phyloP scores from a whole-genome alignment of 2,329 filamentous ascomycete species.

The Monilinia fructigena region DNA sequence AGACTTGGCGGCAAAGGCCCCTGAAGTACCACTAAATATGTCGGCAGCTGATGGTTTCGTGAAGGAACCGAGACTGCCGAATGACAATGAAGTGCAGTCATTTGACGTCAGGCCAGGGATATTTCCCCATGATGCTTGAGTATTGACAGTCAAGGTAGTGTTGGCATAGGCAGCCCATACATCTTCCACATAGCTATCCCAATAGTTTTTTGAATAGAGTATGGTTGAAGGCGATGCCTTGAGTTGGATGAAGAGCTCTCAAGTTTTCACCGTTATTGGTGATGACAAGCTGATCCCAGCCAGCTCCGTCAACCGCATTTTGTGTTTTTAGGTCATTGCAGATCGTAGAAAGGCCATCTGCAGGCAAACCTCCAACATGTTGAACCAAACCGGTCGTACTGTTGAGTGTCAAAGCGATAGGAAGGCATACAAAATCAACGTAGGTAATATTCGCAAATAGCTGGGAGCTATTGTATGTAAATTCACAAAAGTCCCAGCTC shows the following conservation, averaged over 20 bases:
- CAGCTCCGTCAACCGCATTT: conserved; percentile 52
- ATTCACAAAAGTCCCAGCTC: conserved; percentile 67
- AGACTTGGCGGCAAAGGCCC: conserved; percentile 50
- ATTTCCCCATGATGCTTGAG: conserved; percentile 59
- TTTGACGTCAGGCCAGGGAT: conserved; percentile 45
- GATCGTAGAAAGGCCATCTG: conserved; percentile 56
- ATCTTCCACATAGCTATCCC: conserved; percentile 46
- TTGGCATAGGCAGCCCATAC: conserved; percentile 45
- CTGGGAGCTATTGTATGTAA: conserved; percentile 60
- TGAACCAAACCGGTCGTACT: conserved; percentile 45
- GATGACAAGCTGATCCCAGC: conserved; percentile 57
- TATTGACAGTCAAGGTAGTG: conserved; percentile 57
- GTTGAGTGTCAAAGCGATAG: conserved; percentile 54
- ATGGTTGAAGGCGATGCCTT: conserved; percentile 42
- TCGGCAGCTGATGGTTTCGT: conserved; percentile 56
- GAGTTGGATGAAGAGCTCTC: conserved; percentile 46
- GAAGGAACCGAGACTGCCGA: conserved; percentile 51
- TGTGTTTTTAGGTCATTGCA: conserved; percentile 56
- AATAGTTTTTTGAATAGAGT: conserved; percentile 45
- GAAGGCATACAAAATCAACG: conserved; percentile 70
- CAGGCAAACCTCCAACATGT: conserved; percentile 54
- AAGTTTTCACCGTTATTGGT: conserved; percentile 39
- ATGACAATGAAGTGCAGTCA: conserved; percentile 39
- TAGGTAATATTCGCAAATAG: conserved; percentile 68
- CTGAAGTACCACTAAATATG: conserved; percentile 64